These are phyloP conservation scores for Diaporthe ilicicola DNA, from an alignment of 2,329 filamentous ascomycete species.

Conservation along the genomic window DNA sequence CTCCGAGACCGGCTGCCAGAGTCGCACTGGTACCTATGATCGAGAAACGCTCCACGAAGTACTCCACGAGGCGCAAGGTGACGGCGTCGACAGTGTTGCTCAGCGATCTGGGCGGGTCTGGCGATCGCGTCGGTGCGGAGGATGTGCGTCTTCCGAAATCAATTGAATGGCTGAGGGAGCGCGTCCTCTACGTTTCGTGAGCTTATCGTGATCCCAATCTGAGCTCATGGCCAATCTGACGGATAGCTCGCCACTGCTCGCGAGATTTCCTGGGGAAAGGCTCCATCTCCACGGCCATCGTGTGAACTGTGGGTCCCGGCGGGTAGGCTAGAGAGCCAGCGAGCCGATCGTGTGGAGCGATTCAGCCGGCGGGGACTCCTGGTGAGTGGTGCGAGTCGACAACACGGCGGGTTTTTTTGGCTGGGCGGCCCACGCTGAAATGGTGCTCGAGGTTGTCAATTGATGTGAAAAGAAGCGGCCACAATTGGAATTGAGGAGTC, in stretches of 20 bases:
- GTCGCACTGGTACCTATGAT: neutral
- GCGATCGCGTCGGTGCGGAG: neutral
- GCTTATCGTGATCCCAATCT: conserved; percentile 15
- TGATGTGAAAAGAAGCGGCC: neutral
- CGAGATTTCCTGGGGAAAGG: conserved; percentile 34
- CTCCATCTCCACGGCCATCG: conserved; percentile 30
- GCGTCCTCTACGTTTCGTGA: neutral
- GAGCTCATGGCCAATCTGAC: conserved; percentile 18
- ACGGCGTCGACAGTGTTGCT: neutral
- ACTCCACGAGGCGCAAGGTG: neutral
- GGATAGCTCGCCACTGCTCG: conserved; percentile 21
- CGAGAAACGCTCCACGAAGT: neutral
- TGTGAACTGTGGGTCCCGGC: conserved; percentile 26
- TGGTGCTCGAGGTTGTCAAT: neutral
- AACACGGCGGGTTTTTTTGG: neutral
- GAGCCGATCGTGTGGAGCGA: conserved; percentile 24
- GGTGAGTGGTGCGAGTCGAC: conserved; percentile 16
- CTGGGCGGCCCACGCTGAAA: neutral
- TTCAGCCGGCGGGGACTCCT: conserved; percentile 9
- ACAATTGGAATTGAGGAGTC: conserved; percentile 1
- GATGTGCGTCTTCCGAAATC: neutral
- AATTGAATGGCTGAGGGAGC: neutral
- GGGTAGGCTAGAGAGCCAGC: conserved; percentile 20
- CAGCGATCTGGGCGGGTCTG: neutral
- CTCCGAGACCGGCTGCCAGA: conserved; percentile 9